phyloP scores from a whole-genome alignment of 495 filamentous ascomycete genomes.

The Podospora fimiseda region DNA sequence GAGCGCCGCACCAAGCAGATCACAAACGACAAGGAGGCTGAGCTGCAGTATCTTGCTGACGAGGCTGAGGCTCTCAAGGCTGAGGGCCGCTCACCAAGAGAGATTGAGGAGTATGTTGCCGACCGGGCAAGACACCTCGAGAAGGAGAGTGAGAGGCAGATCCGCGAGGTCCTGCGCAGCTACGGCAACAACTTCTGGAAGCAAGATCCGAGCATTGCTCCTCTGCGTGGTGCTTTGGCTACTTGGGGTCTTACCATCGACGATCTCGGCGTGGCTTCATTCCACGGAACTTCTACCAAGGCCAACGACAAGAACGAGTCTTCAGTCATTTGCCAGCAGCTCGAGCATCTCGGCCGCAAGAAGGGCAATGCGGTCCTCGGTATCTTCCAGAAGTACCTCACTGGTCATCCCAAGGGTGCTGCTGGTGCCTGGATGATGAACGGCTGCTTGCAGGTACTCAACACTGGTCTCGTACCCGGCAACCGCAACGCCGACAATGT shows the following conservation, averaged over 20 bases:
- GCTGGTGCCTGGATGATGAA: slow-evolving; percentile 99
- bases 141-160: slow-evolving; percentile 80
- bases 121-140: slow-evolving; percentile 83
- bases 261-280: slow-evolving; percentile 89
- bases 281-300: slow-evolving; percentile 97
- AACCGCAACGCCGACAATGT: slow-evolving; percentile 99
- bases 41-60: slow-evolving; percentile 85
- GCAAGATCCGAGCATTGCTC: slow-evolving; percentile 85
- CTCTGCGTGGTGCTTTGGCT: slow-evolving; percentile 86
- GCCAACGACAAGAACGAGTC: slow-evolving; percentile 99
- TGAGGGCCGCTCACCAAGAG: slow-evolving; percentile 63
- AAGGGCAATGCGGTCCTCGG: slow-evolving; percentile 95
- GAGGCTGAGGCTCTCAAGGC: slow-evolving; percentile 88
- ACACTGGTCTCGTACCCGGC: slow-evolving; percentile 86
- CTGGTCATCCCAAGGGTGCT: slow-evolving; percentile 97
- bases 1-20: slow-evolving; percentile 87
- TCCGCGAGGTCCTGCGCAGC: slow-evolving; percentile 83
- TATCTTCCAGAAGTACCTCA: slow-evolving; percentile 99
- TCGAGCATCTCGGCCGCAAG: slow-evolving; percentile 86
- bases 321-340: slow-evolving; percentile 92
- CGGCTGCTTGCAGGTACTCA: slow-evolving; percentile 89
- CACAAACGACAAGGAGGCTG: slow-evolving; percentile 90
- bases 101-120: slow-evolving; percentile 70
- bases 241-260: slow-evolving; percentile 98
- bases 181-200: slow-evolving; percentile 99